Percentiles rank a stretch among this genome's conserved stretches.
Conservation (phyloP, 2,329 filamentous ascomycete species). For the Parascedosporium putredinis region DNA sequence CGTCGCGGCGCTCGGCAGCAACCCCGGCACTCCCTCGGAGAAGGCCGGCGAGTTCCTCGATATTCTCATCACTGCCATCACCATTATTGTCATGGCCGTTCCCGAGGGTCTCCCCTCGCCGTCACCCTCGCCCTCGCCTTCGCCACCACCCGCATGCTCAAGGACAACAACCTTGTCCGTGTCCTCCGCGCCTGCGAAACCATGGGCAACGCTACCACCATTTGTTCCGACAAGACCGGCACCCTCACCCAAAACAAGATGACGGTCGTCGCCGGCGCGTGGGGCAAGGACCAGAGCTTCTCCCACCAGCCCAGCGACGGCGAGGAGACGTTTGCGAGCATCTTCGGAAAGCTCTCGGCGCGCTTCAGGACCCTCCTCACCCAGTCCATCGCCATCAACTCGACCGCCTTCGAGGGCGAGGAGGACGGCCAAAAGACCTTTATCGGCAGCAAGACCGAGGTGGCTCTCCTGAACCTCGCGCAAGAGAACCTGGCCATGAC, state of each 20-base stretch:
- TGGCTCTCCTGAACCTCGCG: slow-evolving; percentile 38
- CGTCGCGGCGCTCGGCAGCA: slow-evolving; percentile 47
- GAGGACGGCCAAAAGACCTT: slow-evolving; percentile 34
- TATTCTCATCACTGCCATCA: slow-evolving; percentile 50
- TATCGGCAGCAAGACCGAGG: slow-evolving; percentile 46
- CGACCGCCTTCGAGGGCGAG: slow-evolving; percentile 44
- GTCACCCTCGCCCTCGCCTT: slow-evolving; percentile 59
- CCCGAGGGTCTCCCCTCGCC: slow-evolving; percentile 57
- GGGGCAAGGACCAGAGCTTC: slow-evolving; percentile 28
- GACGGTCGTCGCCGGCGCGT: slow-evolving; percentile 60
- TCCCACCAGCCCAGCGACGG: neutral
- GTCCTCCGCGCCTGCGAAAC: slow-evolving; percentile 59
- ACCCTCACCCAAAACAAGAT: slow-evolving; percentile 50
- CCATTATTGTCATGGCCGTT: slow-evolving; percentile 56
- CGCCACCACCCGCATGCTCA: slow-evolving; percentile 58
- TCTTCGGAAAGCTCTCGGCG: neutral
- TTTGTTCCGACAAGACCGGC: slow-evolving; percentile 46
- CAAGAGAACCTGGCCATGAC: slow-evolving; percentile 38
- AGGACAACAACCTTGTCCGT: slow-evolving; percentile 60
- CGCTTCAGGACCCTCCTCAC: slow-evolving; percentile 18
- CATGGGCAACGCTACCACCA: slow-evolving; percentile 62
- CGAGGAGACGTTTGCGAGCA: neutral
- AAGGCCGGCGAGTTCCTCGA: slow-evolving; percentile 50
- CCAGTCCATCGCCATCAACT: slow-evolving; percentile 43
- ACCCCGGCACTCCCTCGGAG: slow-evolving; percentile 34